Evolutionary conservation across 2,329 filamentous ascomycete species (phyloP), one percentile per base, ranked within the genome.

Genomic region (Rhinocladiella mackenziei): DNA sequence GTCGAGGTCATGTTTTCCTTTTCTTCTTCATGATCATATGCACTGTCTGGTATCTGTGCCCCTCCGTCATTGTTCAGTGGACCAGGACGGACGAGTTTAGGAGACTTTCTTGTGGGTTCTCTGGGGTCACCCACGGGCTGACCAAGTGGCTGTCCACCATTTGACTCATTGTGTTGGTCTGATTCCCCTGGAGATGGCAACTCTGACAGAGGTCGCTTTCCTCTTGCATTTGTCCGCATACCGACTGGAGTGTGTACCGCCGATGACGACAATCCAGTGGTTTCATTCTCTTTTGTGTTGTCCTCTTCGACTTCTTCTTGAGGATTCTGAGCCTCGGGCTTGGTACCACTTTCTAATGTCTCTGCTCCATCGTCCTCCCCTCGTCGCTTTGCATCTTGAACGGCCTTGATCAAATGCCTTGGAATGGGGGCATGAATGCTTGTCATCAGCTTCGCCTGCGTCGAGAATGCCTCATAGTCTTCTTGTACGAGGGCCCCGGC

Each of bases 371-470:
- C 51, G 56, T 76, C 76, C 54, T 78, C 75, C 2, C 75, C 76
- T 38, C 74, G 62, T 46, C 63, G 64, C 59, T 75, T 78, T 9
- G 79, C 78, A 50, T 78, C 73, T 13, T 57, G 56, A 2, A 76
- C 77, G 8, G 64, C 64, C 1, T 60, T 60, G 37, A 56, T 60
- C 40, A 80, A 50, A 10, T 67, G 63, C 13, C 51, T 45, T 1
- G 77, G 76, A 13, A 81, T 66, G 0, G 65, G 66, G 7, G 79
- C 78, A 56, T 83, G 77, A 9, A 82, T 78, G 2, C 72, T 74
- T 2, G 77, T 78, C 78, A 81, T 81, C 32, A 82, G 60, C 60
- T 67, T 73, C 11, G 78, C 79, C 46, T 79, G 66, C 38, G 73
- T 66, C 36, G 73, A 72, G 56, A 78, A 83, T 0, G 68, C 69